Conservation (phyloP, 768 basidiomycete species). For the Pisolithus orientalis region DNA sequence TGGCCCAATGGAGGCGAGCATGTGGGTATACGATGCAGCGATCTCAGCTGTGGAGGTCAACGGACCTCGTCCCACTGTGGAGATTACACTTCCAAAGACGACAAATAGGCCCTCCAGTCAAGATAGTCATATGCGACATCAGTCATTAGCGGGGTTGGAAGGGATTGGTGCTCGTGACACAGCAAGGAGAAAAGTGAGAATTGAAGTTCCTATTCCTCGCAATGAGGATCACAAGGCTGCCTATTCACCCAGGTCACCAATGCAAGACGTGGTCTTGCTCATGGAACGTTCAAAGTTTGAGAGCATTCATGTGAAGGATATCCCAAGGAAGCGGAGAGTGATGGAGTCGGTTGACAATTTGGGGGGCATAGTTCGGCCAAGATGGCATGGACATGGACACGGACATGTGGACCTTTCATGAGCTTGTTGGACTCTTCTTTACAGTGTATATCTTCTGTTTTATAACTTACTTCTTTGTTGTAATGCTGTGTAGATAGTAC, state of each 20-base stretch:
- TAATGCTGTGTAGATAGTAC: too few species aligned
- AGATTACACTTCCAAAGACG: conserved; percentile 13
- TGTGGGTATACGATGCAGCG: conserved; percentile 49
- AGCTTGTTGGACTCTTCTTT: too few species aligned
- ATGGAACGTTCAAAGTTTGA: not conserved
- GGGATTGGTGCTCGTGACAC: conserved; percentile 5
- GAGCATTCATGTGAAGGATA: not conserved
- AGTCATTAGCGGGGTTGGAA: conserved; percentile 18
- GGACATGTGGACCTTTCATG: too few species aligned
- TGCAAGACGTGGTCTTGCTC: not conserved
- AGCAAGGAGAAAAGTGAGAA: conserved; percentile 12
- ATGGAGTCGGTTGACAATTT: conserved; percentile 3
- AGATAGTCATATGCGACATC: conserved; percentile 15
- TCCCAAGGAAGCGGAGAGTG: conserved; percentile 5
- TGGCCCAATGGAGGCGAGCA: conserved; percentile 24
- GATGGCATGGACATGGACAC: not conserved
- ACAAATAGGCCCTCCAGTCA: not conserved
- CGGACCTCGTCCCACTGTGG: conserved; percentile 12
- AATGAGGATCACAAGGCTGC: not conserved
- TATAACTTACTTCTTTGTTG: too few species aligned
- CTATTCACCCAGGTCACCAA: not conserved
- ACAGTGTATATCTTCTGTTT: too few species aligned
- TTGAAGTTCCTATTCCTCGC: conserved; percentile 12
- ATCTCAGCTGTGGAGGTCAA: conserved; percentile 36
- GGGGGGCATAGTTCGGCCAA: conserved; percentile 3